Conservation (phyloP, 805 yeast species). For the Cyberlindnera lachancei region DNA sequence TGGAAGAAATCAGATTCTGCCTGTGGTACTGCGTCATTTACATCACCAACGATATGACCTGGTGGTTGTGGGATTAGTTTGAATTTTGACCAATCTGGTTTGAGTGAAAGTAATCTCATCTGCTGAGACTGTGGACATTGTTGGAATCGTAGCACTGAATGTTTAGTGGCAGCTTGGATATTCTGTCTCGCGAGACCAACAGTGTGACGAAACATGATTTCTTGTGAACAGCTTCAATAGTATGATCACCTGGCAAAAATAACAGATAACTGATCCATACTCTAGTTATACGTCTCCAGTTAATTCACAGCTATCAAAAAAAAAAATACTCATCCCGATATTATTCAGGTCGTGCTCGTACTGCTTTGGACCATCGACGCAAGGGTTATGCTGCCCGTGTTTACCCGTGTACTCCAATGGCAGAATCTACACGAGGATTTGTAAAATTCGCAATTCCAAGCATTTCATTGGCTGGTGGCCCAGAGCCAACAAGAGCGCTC, state of each 20-base stretch:
- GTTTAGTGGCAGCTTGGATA: neutral
- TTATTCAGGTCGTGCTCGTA: too few species aligned
- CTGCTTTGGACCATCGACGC: too few species aligned
- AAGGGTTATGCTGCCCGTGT: too few species aligned
- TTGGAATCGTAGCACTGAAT: too few species aligned
- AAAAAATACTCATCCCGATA: conserved; percentile 1
- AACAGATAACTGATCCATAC: neutral
- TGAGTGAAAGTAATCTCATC: conserved; percentile 9
- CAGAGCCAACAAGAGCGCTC: too few species aligned
- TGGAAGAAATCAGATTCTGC: conserved; percentile 49
- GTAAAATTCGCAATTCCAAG: conserved; percentile 13
- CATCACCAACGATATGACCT: conserved; percentile 63
- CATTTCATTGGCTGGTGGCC: conserved; percentile 11
- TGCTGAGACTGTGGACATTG: too few species aligned
- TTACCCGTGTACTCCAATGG: neutral
- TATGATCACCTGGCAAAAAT: neutral
- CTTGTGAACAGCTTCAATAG: neutral
- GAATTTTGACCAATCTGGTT: conserved; percentile 24
- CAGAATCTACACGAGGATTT: neutral
- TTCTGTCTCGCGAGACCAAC: neutral
- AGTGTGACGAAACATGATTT: conserved; percentile 1
- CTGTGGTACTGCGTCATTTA: conserved; percentile 62
- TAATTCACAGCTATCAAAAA: too few species aligned
- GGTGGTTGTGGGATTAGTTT: conserved; percentile 63
- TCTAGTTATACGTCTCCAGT: neutral